Conservation (phyloP, 2,329 filamentous ascomycete species). For the Xylariaceae sp. region DNA sequence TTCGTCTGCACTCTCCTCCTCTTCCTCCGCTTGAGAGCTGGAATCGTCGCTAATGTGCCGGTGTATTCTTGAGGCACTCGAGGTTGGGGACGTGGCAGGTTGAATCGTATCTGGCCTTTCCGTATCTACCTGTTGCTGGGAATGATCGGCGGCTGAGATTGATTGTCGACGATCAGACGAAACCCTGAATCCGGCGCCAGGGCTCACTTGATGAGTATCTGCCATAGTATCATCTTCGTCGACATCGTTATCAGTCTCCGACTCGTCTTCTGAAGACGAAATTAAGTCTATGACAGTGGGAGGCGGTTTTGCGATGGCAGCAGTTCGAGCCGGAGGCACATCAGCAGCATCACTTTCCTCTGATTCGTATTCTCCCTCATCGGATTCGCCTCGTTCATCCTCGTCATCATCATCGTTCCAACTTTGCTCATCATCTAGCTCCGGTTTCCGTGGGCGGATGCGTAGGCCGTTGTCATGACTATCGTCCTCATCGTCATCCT, state of each 20-base stretch:
- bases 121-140: not conserved
- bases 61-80: not conserved
- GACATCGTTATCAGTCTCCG: conserved; percentile 12
- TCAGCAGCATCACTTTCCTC: conserved; percentile 8
- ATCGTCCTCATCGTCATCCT: conserved; percentile 32
- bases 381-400: conserved; percentile 14
- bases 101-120: conserved; percentile 6
- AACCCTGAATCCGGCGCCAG: conserved; percentile 6
- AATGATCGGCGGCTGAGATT: not conserved
- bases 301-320: conserved; percentile 2
- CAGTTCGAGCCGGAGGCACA: not conserved
- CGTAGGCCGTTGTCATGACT: conserved; percentile 29
- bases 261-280: conserved; percentile 25
- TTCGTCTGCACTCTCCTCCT: conserved; percentile 16
- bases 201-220: not conserved
- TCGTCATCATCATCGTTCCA: conserved; percentile 23
- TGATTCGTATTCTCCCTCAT: conserved; percentile 6
- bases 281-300: conserved; percentile 24
- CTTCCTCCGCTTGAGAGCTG: conserved; percentile 8
- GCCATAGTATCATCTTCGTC: conserved; percentile 1
- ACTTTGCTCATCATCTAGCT: conserved; percentile 28
- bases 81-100: conserved; percentile 5
- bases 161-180: conserved; percentile 1
- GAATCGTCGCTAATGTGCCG: not conserved
- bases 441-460: conserved; percentile 26